Evolutionary conservation across 805 yeast genomes (phyloP).

Genomic region (Candida nonsorbophila): DNA sequence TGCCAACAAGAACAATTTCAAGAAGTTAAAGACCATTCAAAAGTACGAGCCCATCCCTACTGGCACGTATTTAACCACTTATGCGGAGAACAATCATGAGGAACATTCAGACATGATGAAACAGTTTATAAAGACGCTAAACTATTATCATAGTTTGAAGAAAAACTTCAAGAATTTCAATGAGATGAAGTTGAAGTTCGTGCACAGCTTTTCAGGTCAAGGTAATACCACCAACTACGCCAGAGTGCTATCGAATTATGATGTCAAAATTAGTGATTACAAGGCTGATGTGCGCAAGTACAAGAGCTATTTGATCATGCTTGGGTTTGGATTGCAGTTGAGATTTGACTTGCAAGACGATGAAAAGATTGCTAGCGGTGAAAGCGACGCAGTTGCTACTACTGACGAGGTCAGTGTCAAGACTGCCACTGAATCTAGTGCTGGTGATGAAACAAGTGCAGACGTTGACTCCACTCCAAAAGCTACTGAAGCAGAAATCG

Average conservation of each 20-base stretch:
- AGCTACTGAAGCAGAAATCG: constrained; percentile 5
- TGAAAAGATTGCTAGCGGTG: constrained; percentile 12
- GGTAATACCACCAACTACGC: constrained; percentile 29
- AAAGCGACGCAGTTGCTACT: too few relatives aligned
- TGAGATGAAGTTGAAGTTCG: constrained; percentile 22
- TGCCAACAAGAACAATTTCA: constrained; percentile 21
- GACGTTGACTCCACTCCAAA: constrained; percentile 2
- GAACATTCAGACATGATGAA: constrained; percentile 38
- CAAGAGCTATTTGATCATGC: constrained; percentile 38
- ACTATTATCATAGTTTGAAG: constrained; percentile 36
- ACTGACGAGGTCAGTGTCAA: not conserved
- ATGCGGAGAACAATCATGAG: constrained; percentile 16
- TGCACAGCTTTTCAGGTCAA: constrained; percentile 20
- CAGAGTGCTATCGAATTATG: constrained; percentile 33
- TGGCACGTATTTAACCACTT: constrained; percentile 37
- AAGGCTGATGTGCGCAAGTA: constrained; percentile 41
- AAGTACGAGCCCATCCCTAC: constrained; percentile 40
- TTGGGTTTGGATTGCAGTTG: constrained; percentile 44
- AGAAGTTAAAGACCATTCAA: constrained; percentile 25
- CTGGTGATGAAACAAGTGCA: constrained; percentile 2
- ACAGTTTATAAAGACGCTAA: constrained; percentile 37
- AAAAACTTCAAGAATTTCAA: constrained; percentile 27
- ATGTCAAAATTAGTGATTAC: constrained; percentile 36
- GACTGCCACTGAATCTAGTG: not conserved
- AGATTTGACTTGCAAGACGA: constrained; percentile 37